Conservation (phyloP, 225 moss, liverwort and hornwort genomes). For the Takakia lepidozioides region DNA sequence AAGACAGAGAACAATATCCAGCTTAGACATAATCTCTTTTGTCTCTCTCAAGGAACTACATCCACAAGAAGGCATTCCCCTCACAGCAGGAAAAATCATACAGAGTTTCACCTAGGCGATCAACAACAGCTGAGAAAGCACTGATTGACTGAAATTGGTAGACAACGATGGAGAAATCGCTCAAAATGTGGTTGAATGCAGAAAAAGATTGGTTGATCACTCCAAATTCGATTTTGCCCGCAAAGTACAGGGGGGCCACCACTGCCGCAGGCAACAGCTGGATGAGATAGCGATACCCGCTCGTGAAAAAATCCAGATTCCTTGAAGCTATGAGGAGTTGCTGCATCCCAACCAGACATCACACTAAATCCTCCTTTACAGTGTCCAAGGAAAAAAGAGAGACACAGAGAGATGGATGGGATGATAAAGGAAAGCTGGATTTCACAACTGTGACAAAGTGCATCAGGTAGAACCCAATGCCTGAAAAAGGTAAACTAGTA, state of each 20-base stretch:
- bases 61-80: too few species aligned
- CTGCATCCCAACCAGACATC: conserved; percentile 38
- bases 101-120: conserved; percentile 66
- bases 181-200: conserved; percentile 85
- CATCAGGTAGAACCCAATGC: too few species aligned
- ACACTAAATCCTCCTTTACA: too few species aligned
- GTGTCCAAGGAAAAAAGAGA: too few species aligned
- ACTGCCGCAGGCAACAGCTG: conserved; percentile 97
- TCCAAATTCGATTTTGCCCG: conserved; percentile 91
- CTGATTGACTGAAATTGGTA: conserved; percentile 93
- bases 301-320: conserved; percentile 96
- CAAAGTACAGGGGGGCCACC: conserved; percentile 88
- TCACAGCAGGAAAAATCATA: too few species aligned
- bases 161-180: conserved; percentile 91
- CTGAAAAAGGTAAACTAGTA: too few species aligned
- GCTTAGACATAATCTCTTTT: too few species aligned
- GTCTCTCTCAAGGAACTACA: too few species aligned
- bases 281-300: conserved; percentile 94
- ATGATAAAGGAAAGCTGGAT: background rate
- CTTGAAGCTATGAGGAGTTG: conserved; percentile 77
- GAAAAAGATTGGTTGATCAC: conserved; percentile 98
- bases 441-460: too few species aligned
- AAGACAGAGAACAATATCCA: too few species aligned
- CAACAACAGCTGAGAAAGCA: conserved; percentile 95
- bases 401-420: background rate